Conservation (phyloP, 257 asterid genomes). For the Nyctanthes arbortristis region DNA sequence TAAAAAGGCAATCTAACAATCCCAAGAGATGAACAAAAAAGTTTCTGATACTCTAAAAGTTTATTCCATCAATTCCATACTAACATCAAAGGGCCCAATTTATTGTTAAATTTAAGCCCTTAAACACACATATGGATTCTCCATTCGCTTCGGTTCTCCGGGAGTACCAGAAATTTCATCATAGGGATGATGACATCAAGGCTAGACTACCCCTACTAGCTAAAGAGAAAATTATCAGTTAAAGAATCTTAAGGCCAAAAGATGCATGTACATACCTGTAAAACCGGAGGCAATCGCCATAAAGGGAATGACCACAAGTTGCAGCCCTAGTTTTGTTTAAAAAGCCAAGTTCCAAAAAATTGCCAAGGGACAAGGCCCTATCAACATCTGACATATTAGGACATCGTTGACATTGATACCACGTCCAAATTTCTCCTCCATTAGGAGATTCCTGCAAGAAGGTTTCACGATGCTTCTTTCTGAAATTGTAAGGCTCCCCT, state of each 20-base stretch:
- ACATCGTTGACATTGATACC: constrained; percentile 39
- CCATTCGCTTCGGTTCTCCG: no score
- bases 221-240: no score
- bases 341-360: constrained; percentile 39
- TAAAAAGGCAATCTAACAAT: background rate
- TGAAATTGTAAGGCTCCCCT: constrained; percentile 36
- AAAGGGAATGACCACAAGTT: constrained; percentile 39
- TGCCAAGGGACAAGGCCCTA: constrained; percentile 37
- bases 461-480: constrained; percentile 26
- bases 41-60: no score
- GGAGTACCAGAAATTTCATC: no score
- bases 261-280: constrained; percentile 31
- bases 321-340: constrained; percentile 40
- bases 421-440: constrained; percentile 39
- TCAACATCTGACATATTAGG: constrained; percentile 42
- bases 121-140: no score
- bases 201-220: no score
- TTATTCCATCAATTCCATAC: no score
- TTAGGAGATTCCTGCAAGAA: constrained; percentile 29
- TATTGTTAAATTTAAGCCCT: no score
- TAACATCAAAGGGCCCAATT: no score
- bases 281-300: constrained; percentile 41
- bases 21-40: no score
- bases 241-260: background rate
- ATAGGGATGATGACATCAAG: no score